Base-by-base conservation (phyloP, 768 basidiomycete genomes). In the Hysterangium stoloniferum region DNA sequence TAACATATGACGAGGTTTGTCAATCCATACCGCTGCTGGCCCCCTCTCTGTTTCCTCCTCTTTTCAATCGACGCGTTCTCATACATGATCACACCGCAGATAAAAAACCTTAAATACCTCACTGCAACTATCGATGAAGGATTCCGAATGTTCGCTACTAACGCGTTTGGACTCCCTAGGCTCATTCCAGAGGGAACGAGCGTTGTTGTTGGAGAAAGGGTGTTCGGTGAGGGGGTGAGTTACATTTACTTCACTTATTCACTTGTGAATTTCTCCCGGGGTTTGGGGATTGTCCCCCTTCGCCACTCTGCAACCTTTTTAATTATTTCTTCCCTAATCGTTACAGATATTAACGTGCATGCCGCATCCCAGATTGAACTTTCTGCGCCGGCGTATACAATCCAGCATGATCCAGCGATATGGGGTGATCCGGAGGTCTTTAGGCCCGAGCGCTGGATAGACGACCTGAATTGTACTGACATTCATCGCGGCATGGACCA, bases 361-460 rank as follows among this genome's bases (percentile, higher is more conserved):
- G 38, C 38, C 12, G n/a, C 41, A 19, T 13, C 7, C 15, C 34
- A 48, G 65, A 65, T 63, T 17, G 64, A 66, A 32, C 58, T 70
- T 34, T 66, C 65, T 24, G 66, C 64, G 8, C 68, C 69, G 0
- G 63, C 63, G 4, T 69, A 61, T 55, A 66, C 65, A 0, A 59
- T 68, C 19, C 62, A 67, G 33, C 68, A 64, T 33, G 61, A 62
- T 40, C 34, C 56, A 1, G 48, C 46, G 3, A 58, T 67, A 19
- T 69, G 68, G 68, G 67, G 67, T 6, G 62, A 69, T 51, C 56
- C 62, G 4, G 58, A 62, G 20, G 57, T 44, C 11, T 70, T 68
- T 56, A 50, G 68, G 17, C 68, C 68, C 1, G 69, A 70, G 48
- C 53, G 68, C 3, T 70, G 68, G 68, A 55, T 68, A 1, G 66